These are phyloP conservation scores for Pythium chondricola DNA, from an alignment of 352 stramenopile species.

Conservation along the genomic window DNA sequence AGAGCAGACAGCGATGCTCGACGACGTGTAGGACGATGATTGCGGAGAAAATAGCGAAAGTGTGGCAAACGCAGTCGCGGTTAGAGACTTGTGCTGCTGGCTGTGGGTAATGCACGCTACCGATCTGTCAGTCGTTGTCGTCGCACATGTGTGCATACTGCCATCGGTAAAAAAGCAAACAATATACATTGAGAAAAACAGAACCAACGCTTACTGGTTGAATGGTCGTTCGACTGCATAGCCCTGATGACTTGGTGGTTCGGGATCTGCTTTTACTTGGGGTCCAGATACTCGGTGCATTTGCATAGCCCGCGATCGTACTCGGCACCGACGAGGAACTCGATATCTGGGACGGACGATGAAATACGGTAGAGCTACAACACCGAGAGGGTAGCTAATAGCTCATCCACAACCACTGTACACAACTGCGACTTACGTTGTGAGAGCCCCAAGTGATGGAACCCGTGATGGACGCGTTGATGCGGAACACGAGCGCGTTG, in stretches of 20 bases:
- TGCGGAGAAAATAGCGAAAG: too few species aligned
- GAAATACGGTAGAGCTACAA: slow-evolving; percentile 75
- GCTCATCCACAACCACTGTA: not conserved
- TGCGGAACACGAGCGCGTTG: slow-evolving; percentile 73
- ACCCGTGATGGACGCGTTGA: slow-evolving; percentile 73
- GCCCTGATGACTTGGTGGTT: too few species aligned
- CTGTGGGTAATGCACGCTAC: too few species aligned
- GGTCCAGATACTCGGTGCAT: slow-evolving; percentile 69
- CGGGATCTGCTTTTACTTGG: too few species aligned
- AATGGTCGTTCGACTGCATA: too few species aligned
- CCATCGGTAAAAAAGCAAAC: slow-evolving; percentile 16
- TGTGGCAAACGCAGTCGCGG: too few species aligned
- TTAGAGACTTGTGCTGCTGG: too few species aligned
- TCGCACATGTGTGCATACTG: slow-evolving; percentile 4
- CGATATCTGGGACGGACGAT: slow-evolving; percentile 66
- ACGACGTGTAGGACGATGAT: too few species aligned
- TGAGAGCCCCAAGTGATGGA: slow-evolving; percentile 77
- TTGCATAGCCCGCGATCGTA: slow-evolving; percentile 81
- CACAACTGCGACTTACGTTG: slow-evolving; percentile 39
- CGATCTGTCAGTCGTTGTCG: slow-evolving; percentile 4
- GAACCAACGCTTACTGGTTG: not conserved
- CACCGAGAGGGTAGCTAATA: not conserved
- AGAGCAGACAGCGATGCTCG: too few species aligned
- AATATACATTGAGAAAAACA: slow-evolving; percentile 17
- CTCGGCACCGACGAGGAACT: slow-evolving; percentile 84